Evolutionary conservation across 108 stramenopile genomes (phyloP).

Genomic region (Cyclotella choctawhatcheeana): DNA sequence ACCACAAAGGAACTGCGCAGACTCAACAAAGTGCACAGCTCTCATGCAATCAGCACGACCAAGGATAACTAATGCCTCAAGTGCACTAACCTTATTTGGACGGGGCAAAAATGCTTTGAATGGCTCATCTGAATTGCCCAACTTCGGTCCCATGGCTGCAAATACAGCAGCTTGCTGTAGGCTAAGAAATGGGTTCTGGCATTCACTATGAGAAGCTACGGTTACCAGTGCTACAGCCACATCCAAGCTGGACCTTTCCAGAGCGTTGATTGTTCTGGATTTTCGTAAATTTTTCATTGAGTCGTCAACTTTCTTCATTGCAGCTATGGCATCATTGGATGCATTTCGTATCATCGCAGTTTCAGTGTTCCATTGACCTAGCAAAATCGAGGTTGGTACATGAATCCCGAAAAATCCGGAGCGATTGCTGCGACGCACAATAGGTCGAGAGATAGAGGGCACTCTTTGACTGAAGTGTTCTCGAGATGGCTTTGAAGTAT

Average conservation of each 20-base stretch:
- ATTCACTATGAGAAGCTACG: conserved; percentile 56
- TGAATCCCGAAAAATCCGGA: conserved; percentile 18
- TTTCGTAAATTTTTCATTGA: conserved; percentile 72
- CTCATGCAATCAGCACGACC: conserved; percentile 86
- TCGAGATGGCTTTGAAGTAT: background rate
- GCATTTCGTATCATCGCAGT: conserved; percentile 14
- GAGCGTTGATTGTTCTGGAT: conserved; percentile 65
- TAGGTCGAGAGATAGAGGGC: background rate
- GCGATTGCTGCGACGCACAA: conserved; percentile 9
- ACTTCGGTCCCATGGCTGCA: conserved; percentile 74
- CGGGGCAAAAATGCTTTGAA: conserved; percentile 68
- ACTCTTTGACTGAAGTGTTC: conserved; percentile 7
- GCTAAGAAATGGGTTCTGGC: conserved; percentile 77
- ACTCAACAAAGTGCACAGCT: conserved; percentile 72
- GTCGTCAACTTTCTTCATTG: conserved; percentile 36
- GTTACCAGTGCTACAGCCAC: conserved; percentile 68
- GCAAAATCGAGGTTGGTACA: conserved; percentile 38
- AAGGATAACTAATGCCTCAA: conserved; percentile 75
- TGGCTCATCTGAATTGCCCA: conserved; percentile 66
- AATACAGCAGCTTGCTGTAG: conserved; percentile 85
- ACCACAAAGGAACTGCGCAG: conserved; percentile 80
- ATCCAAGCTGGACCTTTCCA: conserved; percentile 69
- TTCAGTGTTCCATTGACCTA: conserved; percentile 47
- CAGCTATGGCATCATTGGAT: conserved; percentile 18
- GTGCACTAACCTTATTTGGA: conserved; percentile 53